Evolutionary conservation across 495 filamentous ascomycete species (phyloP), one percentile per base, ranked within the genome.

Genomic region (Penicillium bovifimosum): DNA sequence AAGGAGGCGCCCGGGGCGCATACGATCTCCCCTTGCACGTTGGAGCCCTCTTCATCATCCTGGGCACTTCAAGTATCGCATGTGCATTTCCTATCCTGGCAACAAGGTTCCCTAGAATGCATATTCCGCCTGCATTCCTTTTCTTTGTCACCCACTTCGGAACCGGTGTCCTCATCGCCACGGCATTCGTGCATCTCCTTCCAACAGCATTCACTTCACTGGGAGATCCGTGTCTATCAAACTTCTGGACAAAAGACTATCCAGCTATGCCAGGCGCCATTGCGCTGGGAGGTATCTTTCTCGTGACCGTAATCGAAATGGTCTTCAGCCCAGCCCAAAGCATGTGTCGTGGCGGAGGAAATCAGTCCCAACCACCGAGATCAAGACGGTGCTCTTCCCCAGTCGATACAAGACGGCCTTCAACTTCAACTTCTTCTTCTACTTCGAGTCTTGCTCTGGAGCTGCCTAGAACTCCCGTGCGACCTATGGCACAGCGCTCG

Each of bases 91-190:
- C 73, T 2, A 63, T 76, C 5, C 55, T 76, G 3, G 66, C 67
- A n/a, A 67, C 60, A 18, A 59, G 65, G 14, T 73, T 70, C 42
- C 69, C 67, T 13, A 60, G 55, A 16, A 39, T 64, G 50, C 65
- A 62, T 10, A 72, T 74, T 8, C 69, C 70, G 0, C 16, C 61
- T 0, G 59, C 59, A 14, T 76, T 80, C 35, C 67, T 88, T 53
- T 87, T 88, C 66, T 71, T 84, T 36, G 84, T 82, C 50, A 83
- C 85, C 20, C 85, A 90, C 68, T 89, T 91, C 58, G 87, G 87
- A 47, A 90, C 87, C 6, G 87, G 87, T 38, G 87, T 91, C n/a
- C 70, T 91, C 11, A 83, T 90, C 47, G 86, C 87, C n/a, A 90
- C 87, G 6, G 86, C 87, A 13, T 91, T 91, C 61, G 87, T 90